Conservation (phyloP, 169 alveolate genomes). For the Eimeria zaria region DNA sequence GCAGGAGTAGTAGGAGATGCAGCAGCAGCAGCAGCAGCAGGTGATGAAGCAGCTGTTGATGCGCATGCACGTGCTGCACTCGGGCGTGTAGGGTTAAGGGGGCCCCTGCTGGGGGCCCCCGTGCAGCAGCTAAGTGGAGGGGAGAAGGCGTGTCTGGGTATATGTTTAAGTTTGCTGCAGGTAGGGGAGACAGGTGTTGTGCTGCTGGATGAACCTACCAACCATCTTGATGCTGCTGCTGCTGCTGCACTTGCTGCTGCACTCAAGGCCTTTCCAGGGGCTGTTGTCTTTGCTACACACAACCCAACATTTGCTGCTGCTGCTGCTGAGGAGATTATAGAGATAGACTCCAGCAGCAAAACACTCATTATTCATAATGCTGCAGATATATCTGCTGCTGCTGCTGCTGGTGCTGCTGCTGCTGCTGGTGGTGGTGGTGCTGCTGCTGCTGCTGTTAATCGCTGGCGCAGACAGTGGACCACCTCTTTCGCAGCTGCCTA, state of each 20-base stretch:
- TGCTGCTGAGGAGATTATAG: constrained; percentile 41
- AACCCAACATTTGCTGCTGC: constrained; percentile 81
- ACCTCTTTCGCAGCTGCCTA: constrained; percentile 29
- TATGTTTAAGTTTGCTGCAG: constrained; percentile 90
- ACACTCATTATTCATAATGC: neutral
- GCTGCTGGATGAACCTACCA: constrained; percentile 97
- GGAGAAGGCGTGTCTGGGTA: constrained; percentile 92
- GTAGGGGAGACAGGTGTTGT: constrained; percentile 83
- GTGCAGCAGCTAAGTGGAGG: constrained; percentile 91
- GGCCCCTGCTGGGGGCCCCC: constrained; percentile 17
- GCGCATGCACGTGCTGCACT: neutral
- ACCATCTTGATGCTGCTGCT: constrained; percentile 95
- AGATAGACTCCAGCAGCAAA: constrained; percentile 26
- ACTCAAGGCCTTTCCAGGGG: constrained; percentile 82
- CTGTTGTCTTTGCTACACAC: constrained; percentile 86
- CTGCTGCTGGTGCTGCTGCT: neutral
- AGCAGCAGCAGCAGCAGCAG: constrained; percentile 44
- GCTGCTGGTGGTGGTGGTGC: neutral
- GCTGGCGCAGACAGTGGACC: constrained; percentile 23
- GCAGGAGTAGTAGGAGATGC: constrained; percentile 18
- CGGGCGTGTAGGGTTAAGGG: constrained; percentile 43
- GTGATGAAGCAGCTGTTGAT: neutral
- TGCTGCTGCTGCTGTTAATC: neutral
- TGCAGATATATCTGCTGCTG: constrained; percentile 20
- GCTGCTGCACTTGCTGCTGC: constrained; percentile 83